Base-by-base conservation (phyloP, 192 early-diverging fungal genomes). In the Rhizophagus sp. region DNA sequence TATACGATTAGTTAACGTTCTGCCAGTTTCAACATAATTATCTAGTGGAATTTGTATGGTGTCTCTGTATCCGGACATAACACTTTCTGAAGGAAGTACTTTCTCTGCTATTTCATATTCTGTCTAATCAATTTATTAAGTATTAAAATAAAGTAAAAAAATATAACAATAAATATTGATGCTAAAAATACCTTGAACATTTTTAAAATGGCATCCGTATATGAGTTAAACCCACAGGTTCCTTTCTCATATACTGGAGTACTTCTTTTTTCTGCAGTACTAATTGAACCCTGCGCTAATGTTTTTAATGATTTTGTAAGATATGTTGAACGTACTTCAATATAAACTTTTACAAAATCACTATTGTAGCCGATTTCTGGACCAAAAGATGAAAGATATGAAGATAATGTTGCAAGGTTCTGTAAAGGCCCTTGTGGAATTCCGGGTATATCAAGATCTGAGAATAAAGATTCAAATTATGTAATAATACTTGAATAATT, bases 271-370 rank as follows among this genome's bases (percentile, higher is more conserved):
- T 75, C 72, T 82, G 74, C 88, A 74, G 85, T 90, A 10, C 87
- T 83, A 57, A 85, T 81, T 0, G 89, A 88, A 2, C 88, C 85
- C 44, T 88, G 83, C 5, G 89, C 81, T 5, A 91, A 70, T 10
- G 86, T 74, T 6, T 80, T 67, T 44, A 94, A 71, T 1, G 87
- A 89, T 74, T 92, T 92, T 63, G 85, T 69, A 75, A 96, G 83
- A 78, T 89, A 91, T 15, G 76, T 79, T 17, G 93, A 88, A 9
- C 95, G 88, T 44, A 94, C 89, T 34, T 94, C 93, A 50, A 88
- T 86, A 81, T 94, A 96, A 1, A 85, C 85, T 68, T 90, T 89
- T 49, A 86, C 78, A 61, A 90, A 91, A 75, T 89, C 88, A 39
- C 88, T 78, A 36, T 81, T 44, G 73, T 86, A 83, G 25, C 86